Evolutionary conservation across 1,284 basidiomycete species (phyloP).

Genomic region (Mixia osmundae): DNA sequence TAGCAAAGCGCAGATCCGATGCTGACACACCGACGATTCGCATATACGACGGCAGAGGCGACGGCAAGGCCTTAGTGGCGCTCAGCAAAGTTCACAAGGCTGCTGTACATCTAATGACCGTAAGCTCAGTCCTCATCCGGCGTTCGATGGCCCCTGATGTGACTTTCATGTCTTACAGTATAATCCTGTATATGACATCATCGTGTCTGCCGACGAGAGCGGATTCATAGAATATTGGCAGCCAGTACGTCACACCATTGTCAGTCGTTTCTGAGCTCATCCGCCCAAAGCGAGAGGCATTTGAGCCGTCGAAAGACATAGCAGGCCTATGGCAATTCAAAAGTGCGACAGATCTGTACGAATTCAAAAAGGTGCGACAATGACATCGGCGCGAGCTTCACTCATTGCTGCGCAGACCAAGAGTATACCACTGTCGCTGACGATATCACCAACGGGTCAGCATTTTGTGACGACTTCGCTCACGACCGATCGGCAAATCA

Average conservation of each 20-base stretch:
- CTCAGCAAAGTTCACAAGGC: constrained; percentile 48
- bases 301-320: constrained; percentile 51
- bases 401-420: constrained; percentile 36
- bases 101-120: constrained; percentile 73
- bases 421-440: constrained; percentile 69
- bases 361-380: constrained; percentile 76
- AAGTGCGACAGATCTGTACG: constrained; percentile 76
- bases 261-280: background rate
- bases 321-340: constrained; percentile 74
- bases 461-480: constrained; percentile 82
- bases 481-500: constrained; percentile 66
- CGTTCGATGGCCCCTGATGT: background rate
- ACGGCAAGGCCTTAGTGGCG: constrained; percentile 46
- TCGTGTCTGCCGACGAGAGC: constrained; percentile 78
- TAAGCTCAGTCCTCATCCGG: constrained; percentile 26
- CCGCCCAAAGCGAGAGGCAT: constrained; percentile 35
- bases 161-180: constrained; percentile 34
- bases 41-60: constrained; percentile 79
- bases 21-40: constrained; percentile 46
- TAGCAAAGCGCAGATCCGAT: constrained; percentile 40
- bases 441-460: constrained; percentile 63
- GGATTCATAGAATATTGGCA: constrained; percentile 97
- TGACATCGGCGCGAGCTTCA: background rate
- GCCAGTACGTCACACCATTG: constrained; percentile 24
- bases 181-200: constrained; percentile 66